phyloP scores from a whole-genome alignment of 306 rosid genomes.

The Sicyos baderoa region DNA sequence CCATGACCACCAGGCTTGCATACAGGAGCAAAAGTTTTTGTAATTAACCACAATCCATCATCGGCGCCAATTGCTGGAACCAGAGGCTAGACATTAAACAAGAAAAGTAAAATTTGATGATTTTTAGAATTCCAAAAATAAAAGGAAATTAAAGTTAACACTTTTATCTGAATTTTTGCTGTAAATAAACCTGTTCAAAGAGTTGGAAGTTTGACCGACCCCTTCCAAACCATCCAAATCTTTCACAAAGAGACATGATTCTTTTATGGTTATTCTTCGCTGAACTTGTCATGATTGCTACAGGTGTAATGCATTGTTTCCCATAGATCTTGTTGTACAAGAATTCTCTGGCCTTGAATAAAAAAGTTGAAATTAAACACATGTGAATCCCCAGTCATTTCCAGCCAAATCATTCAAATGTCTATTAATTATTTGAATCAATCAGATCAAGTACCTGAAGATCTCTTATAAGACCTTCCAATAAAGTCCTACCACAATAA shows the following conservation, averaged over 20 bases:
- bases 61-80: conserved; percentile 85
- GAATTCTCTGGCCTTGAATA: conserved; percentile 85
- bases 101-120: conserved; percentile 8
- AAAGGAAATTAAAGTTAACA: conserved; percentile 5
- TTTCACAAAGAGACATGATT: conserved; percentile 64
- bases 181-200: conserved; percentile 78
- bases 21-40: conserved; percentile 60
- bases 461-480: conserved; percentile 95
- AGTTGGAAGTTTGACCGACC: conserved; percentile 89
- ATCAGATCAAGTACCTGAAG: conserved; percentile 64
- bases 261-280: conserved; percentile 86
- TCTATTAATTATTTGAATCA: background rate
- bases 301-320: conserved; percentile 82
- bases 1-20: conserved; percentile 99
- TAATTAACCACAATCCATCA: conserved; percentile 82
- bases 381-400: background rate
- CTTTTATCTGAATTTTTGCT: conserved; percentile 13
- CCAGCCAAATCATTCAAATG: conserved; percentile 19
- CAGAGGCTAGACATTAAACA: conserved; percentile 54
- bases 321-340: conserved; percentile 84
- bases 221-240: conserved; percentile 87
- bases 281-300: conserved; percentile 93
- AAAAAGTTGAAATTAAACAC: conserved; percentile 22
- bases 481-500: conserved; percentile 87
- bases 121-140: conserved; percentile 19